Conservation (phyloP, 164 flowering plant species). For the Malania oleifera region DNA sequence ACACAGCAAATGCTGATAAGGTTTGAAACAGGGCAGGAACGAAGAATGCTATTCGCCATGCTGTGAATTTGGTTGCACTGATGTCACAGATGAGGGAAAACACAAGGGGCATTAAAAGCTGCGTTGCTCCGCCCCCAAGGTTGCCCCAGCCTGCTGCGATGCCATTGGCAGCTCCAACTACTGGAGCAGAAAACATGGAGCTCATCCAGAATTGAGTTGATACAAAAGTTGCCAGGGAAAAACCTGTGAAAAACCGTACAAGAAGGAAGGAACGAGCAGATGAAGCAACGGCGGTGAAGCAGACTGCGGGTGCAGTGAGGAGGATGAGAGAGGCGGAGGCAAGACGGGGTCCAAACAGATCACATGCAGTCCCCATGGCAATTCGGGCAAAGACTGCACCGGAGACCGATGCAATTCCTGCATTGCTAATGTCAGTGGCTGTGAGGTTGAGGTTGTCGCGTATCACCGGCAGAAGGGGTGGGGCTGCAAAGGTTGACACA, state of each 20-base stretch:
- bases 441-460: constrained; percentile 80
- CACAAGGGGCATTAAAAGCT: constrained; percentile 80
- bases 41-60: constrained; percentile 83
- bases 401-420: constrained; percentile 85
- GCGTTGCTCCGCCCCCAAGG: constrained; percentile 89
- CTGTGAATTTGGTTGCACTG: constrained; percentile 55
- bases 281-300: constrained; percentile 31
- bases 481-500: constrained; percentile 76
- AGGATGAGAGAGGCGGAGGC: constrained; percentile 66
- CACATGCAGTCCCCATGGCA: constrained; percentile 81
- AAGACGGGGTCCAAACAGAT: constrained; percentile 72
- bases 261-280: constrained; percentile 53
- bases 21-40: constrained; percentile 70
- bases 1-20: constrained; percentile 45
- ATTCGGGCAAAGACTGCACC: constrained; percentile 80
- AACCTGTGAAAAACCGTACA: constrained; percentile 72
- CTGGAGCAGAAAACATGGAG: constrained; percentile 62
- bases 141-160: constrained; percentile 88
- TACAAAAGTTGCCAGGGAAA: constrained; percentile 81
- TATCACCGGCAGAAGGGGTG: constrained; percentile 76
- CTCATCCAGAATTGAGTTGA: constrained; percentile 96
- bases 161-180: constrained; percentile 74
- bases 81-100: constrained; percentile 32
- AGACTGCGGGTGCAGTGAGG: constrained; percentile 73
- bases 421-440: constrained; percentile 71